Evolutionary conservation across 2,329 filamentous ascomycete genomes (phyloP), one percentile per base, ranked within the genome.

Genomic region (Gnomoniopsis smithogilvyi): DNA sequence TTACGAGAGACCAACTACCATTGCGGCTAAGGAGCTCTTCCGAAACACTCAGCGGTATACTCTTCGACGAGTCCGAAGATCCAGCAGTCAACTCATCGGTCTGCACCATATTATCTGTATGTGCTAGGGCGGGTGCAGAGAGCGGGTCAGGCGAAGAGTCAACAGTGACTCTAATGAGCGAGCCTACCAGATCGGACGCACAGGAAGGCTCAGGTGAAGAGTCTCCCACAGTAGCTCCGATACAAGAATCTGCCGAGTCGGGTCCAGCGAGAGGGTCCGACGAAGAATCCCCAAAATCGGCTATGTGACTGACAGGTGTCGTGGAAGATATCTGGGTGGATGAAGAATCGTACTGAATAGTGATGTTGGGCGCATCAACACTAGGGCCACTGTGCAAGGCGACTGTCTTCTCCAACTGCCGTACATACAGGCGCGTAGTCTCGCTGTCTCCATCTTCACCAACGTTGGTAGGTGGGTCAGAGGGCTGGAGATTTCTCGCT

Each of bases 401-500:
- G 54, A 45, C 22, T 36, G 6, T 22, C 54, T 63, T 41, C 59
- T 59, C 60, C 38, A 60, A 60, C 22, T 17, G 17, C 58, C 47
- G 24, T 51, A 61, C 49, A 54, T 64, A 41, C 38, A 24, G 30
- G 21, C 46, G 8, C 15, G 33, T 21, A 47, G 21, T 30, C 10
- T 60, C 63, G 12, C 45, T 62, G 22, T 30, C 26, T 6, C n/a
- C 14, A 14, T 38, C 45, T 12, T 51, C 59, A 21, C 43, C 47
- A 8, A 19, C 33, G 17, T 45, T 58, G 15, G 51, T 33, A 22
- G 51, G 45, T 14, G 45, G n/a, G 11, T 61, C 50, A n/a, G 63
- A 64, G 17, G 65, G 63, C 15, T 58, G 60, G 14, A 67, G 41
- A 21, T 26, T 50, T 38, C 52, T 59, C 38, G 58, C 64, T 15